Percentiles rank a stretch among this genome's conserved stretches.
Evolutionary conservation across 345 rosid genomes (phyloP).

Genomic region (Murraya koenigii): DNA sequence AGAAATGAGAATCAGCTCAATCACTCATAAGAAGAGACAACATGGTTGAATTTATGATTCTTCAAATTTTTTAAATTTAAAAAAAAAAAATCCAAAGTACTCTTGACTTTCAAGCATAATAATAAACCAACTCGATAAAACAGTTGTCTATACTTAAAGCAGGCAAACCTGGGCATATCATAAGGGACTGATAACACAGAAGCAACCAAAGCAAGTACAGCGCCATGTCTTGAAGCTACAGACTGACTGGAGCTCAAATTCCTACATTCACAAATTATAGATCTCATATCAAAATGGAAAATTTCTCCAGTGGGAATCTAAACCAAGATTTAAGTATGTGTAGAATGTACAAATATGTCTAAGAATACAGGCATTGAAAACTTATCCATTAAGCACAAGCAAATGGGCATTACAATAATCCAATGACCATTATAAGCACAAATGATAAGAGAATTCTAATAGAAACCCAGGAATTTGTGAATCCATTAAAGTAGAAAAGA

Average conservation of each 20-base stretch:
- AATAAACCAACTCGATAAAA: not conserved
- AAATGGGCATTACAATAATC: not conserved
- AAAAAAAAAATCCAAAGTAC: too few species aligned
- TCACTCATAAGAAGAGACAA: not conserved
- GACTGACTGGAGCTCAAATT: slow-evolving; percentile 39
- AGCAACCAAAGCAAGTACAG: slow-evolving; percentile 95
- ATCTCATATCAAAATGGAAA: slow-evolving; percentile 3
- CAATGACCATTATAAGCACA: not conserved
- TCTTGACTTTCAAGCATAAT: too few species aligned
- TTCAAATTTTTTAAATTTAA: too few species aligned
- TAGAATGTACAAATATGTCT: not conserved
- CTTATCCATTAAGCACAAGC: not conserved
- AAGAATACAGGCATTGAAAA: not conserved
- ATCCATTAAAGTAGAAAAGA: not conserved
- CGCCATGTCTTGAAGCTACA: slow-evolving; percentile 75
- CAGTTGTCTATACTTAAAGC: slow-evolving; percentile 3
- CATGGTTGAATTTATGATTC: not conserved
- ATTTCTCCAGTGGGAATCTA: not conserved
- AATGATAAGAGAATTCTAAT: not conserved
- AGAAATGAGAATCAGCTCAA: not conserved
- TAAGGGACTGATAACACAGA: slow-evolving; percentile 94
- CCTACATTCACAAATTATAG: slow-evolving; percentile 42
- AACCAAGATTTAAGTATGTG: not conserved
- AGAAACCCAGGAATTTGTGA: not conserved
- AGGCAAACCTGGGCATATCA: slow-evolving; percentile 91